These are phyloP conservation scores for Cyclocybe aegerita DNA, from an alignment of 768 basidiomycete species.

Conservation along the genomic window DNA sequence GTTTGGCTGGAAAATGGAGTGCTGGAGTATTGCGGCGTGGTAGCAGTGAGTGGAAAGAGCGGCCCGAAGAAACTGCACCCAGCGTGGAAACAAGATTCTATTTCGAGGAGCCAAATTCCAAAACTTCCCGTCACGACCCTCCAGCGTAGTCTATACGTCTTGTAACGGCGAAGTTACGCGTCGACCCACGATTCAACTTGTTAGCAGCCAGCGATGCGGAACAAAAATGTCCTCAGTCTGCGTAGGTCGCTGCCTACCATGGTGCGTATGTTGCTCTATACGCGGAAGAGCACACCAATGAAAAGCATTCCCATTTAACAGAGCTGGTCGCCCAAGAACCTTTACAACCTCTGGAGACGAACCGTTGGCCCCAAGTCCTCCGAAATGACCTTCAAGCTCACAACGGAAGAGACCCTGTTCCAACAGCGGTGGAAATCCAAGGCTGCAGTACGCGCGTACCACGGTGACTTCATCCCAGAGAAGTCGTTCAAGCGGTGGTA, in stretches of 20 bases:
- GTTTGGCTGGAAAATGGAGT: too few species aligned
- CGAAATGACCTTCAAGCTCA: slow-evolving; percentile 57
- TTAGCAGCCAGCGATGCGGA: slow-evolving; percentile 15
- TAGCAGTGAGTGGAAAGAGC: too few species aligned
- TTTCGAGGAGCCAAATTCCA: too few species aligned
- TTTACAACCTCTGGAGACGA: slow-evolving; percentile 87
- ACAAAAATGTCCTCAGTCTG: slow-evolving; percentile 23
- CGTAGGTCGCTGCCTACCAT: slow-evolving; percentile 25
- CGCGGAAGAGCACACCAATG: too few species aligned
- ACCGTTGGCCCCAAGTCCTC: slow-evolving; percentile 47
- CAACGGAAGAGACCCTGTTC: slow-evolving; percentile 64
- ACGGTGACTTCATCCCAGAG: slow-evolving; percentile 92
- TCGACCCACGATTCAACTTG: too few species aligned
- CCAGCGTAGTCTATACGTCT: too few species aligned
- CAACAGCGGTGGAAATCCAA: slow-evolving; percentile 92
- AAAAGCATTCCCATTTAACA: slow-evolving; percentile 25
- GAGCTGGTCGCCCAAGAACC: slow-evolving; percentile 88
- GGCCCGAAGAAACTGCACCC: too few species aligned
- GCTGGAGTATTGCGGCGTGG: too few species aligned
- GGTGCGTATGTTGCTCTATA: slow-evolving; percentile 12
- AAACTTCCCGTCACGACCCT: too few species aligned
- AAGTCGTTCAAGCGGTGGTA: slow-evolving; percentile 95
- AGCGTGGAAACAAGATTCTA: too few species aligned
- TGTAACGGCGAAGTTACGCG: too few species aligned
- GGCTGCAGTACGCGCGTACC: slow-evolving; percentile 86